Conservation (phyloP, 352 stramenopile species). For the Peronospora belbahrii region DNA sequence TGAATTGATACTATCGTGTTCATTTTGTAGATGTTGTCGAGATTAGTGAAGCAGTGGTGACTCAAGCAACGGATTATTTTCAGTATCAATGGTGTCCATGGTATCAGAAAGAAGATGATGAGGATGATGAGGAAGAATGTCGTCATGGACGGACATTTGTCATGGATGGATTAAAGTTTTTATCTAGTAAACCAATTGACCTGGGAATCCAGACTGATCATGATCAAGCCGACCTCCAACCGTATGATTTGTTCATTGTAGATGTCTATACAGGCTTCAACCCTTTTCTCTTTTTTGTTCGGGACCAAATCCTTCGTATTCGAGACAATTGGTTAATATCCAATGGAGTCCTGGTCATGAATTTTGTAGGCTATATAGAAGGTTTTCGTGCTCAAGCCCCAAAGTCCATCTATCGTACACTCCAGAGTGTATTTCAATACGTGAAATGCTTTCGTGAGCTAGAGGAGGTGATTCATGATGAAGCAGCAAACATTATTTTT, state of each 20-base stretch:
- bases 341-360: slow-evolving; percentile 62
- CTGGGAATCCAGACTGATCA: slow-evolving; percentile 5
- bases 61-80: slow-evolving; percentile 58
- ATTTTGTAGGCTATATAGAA: slow-evolving; percentile 69
- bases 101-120: slow-evolving; percentile 18
- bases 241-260: slow-evolving; percentile 57
- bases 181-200: slow-evolving; percentile 28
- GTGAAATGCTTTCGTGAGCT: slow-evolving; percentile 69
- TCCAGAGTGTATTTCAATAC: slow-evolving; percentile 57
- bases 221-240: slow-evolving; percentile 11
- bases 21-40: slow-evolving; percentile 73
- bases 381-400: slow-evolving; percentile 39
- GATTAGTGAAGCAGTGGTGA: slow-evolving; percentile 61
- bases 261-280: slow-evolving; percentile 73
- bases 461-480: slow-evolving; percentile 23
- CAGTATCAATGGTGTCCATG: slow-evolving; percentile 50
- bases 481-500: slow-evolving; percentile 65
- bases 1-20: no score
- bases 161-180: slow-evolving; percentile 57
- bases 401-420: slow-evolving; percentile 60
- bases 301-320: slow-evolving; percentile 44
- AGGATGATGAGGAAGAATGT: slow-evolving; percentile 20
- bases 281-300: slow-evolving; percentile 58
- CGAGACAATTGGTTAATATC: slow-evolving; percentile 44
- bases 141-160: slow-evolving; percentile 47